These are phyloP conservation scores for Prinsepia uniflora DNA, from an alignment of 306 rosid species.

Conservation along the genomic window DNA sequence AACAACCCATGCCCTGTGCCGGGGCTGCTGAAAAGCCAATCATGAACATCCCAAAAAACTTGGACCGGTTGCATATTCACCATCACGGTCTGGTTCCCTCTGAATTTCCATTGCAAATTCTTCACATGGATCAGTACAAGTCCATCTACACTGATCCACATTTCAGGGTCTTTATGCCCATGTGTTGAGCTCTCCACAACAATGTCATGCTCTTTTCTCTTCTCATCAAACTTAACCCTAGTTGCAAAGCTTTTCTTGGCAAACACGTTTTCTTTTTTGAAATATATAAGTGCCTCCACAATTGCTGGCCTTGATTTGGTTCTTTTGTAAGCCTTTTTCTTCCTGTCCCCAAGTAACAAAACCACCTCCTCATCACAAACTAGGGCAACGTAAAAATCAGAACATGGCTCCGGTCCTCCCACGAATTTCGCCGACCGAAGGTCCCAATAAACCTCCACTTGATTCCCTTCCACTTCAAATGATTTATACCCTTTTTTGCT, in stretches of 20 bases:
- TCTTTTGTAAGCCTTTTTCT: conserved; percentile 82
- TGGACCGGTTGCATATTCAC: conserved; percentile 64
- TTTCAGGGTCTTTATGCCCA: conserved; percentile 65
- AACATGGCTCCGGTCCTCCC: conserved; percentile 57
- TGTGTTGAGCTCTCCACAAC: conserved; percentile 71
- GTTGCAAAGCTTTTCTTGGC: conserved; percentile 76
- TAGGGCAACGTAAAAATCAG: conserved; percentile 64
- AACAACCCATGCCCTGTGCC: conserved; percentile 72
- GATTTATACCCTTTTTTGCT: conserved; percentile 76
- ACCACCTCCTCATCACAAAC: conserved; percentile 72
- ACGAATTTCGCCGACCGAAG: conserved; percentile 59
- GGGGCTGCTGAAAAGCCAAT: conserved; percentile 63
- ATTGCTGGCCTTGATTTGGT: conserved; percentile 56
- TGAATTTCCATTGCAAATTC: conserved; percentile 85
- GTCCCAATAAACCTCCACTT: conserved; percentile 74
- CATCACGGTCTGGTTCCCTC: conserved; percentile 73
- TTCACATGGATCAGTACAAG: conserved; percentile 70
- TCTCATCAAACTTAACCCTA: conserved; percentile 56
- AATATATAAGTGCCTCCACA: conserved; percentile 43
- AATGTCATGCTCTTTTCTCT: conserved; percentile 54
- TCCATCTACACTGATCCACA: conserved; percentile 94
- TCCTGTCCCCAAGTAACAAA: conserved; percentile 69
- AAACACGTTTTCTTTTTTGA: conserved; percentile 72
- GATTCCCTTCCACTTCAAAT: conserved; percentile 50
- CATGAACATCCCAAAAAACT: conserved; percentile 82